phyloP scores from a whole-genome alignment of 371 early-diverging fungal species.

The Phascolomyces articulosus region DNA sequence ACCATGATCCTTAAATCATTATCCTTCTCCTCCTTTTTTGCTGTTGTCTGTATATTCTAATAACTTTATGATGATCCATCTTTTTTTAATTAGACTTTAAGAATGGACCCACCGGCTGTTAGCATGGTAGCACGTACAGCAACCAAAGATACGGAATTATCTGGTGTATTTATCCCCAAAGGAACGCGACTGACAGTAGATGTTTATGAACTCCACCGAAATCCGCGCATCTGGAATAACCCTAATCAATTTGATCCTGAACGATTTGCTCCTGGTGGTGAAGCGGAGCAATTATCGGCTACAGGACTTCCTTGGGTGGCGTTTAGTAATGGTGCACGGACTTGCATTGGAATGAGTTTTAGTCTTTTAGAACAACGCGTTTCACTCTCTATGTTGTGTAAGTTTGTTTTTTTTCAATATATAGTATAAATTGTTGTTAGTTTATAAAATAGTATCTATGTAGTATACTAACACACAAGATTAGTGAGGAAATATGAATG shows the following conservation, averaged over 20 bases:
- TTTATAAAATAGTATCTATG: not conserved
- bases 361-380: constrained; percentile 60
- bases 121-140: constrained; percentile 6
- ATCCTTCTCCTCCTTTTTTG: too few relatives aligned
- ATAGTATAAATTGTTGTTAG: not conserved
- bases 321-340: constrained; percentile 54
- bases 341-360: constrained; percentile 65
- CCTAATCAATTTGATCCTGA: constrained; percentile 24
- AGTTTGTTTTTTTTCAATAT: constrained; percentile 5
- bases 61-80: too few relatives aligned
- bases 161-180: constrained; percentile 17
- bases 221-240: constrained; percentile 36
- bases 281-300: constrained; percentile 15
- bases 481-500: constrained; percentile 35
- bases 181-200: constrained; percentile 14
- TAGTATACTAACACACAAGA: not conserved
- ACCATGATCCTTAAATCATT: too few relatives aligned
- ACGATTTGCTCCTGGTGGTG: constrained; percentile 20
- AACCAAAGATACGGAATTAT: constrained; percentile 14
- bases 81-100: constrained; percentile 18
- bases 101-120: constrained; percentile 7
- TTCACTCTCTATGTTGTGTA: constrained; percentile 48
- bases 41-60: too few relatives aligned
- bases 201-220: constrained; percentile 23
- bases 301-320: constrained; percentile 46